Conservation (phyloP, 2,329 filamentous ascomycete species). For the Clonostachys rhizophaga region DNA sequence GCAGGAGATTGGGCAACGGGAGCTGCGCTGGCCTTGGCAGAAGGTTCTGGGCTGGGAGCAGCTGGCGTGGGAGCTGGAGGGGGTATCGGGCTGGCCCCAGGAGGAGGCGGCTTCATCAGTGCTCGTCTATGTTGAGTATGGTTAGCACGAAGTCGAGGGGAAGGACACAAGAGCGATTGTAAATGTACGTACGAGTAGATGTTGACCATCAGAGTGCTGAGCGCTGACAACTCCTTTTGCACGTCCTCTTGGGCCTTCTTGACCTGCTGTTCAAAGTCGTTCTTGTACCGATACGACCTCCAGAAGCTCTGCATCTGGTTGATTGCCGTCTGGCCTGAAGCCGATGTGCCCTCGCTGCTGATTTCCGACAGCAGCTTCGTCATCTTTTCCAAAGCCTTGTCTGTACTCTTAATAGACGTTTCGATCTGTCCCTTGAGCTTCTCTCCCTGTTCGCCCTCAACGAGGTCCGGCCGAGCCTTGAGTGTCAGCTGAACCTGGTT, state of each 20-base stretch:
- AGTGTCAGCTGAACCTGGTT: conserved; percentile 19
- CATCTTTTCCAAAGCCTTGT: conserved; percentile 16
- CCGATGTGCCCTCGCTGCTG: conserved; percentile 10
- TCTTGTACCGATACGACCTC: conserved; percentile 22
- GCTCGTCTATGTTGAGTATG: conserved; percentile 11
- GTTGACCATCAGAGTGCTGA: conserved; percentile 22
- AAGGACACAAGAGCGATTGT: too few species aligned
- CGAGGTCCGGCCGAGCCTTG: conserved; percentile 17
- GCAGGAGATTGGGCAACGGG: too few species aligned
- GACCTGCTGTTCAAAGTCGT: conserved; percentile 22
- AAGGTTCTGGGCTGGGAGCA: too few species aligned
- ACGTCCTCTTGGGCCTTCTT: conserved; percentile 17
- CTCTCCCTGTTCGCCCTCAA: conserved; percentile 18
- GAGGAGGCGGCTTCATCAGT: conserved; percentile 17
- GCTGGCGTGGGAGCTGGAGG: background rate
- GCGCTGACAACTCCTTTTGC: conserved; percentile 15
- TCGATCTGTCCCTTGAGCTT: conserved; percentile 20
- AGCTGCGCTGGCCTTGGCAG: too few species aligned
- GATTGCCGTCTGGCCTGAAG: conserved; percentile 9
- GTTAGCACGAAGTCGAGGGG: too few species aligned
- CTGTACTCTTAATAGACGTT: conserved; percentile 14
- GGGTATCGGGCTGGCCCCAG: background rate
- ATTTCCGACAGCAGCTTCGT: conserved; percentile 20
- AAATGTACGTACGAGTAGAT: conserved; percentile 20
- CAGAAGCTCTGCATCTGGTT: conserved; percentile 20